phyloP scores from a whole-genome alignment of 2,329 filamentous ascomycete genomes.

The Geosmithia putterillii region DNA sequence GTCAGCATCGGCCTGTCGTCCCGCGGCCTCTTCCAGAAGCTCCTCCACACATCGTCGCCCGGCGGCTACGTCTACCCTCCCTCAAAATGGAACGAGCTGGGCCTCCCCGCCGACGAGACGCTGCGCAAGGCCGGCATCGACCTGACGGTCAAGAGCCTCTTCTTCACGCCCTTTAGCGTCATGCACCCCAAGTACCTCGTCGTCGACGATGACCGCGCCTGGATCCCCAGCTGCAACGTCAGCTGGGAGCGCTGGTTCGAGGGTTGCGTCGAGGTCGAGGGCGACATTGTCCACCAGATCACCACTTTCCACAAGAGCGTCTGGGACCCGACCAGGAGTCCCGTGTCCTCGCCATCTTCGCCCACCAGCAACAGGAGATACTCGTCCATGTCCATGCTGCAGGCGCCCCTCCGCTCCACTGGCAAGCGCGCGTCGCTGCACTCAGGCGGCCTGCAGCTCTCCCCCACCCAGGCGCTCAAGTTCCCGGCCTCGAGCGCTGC shows the following conservation, averaged over 20 bases:
- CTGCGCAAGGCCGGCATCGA: conserved; percentile 49
- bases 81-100: conserved; percentile 49
- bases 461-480: conserved; percentile 15
- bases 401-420: not conserved
- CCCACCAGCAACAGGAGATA: not conserved
- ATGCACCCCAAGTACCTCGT: conserved; percentile 80
- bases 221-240: conserved; percentile 71
- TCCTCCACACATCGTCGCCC: conserved; percentile 55
- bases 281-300: conserved; percentile 48
- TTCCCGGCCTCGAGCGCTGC: conserved; percentile 9
- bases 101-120: conserved; percentile 43
- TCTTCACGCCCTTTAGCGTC: conserved; percentile 71
- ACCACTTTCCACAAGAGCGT: conserved; percentile 54
- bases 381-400: not conserved
- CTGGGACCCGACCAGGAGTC: conserved; percentile 36
- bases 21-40: conserved; percentile 57
- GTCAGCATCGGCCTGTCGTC: conserved; percentile 71
- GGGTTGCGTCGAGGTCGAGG: conserved; percentile 56
- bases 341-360: not conserved
- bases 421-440: conserved; percentile 4
- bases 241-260: conserved; percentile 87
- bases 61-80: conserved; percentile 50
- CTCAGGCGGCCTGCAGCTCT: conserved; percentile 3
- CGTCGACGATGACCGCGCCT: conserved; percentile 53
- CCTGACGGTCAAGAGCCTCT: conserved; percentile 62